phyloP scores from a whole-genome alignment of 371 early-diverging fungal species.

The Furculomyces boomerangus region DNA sequence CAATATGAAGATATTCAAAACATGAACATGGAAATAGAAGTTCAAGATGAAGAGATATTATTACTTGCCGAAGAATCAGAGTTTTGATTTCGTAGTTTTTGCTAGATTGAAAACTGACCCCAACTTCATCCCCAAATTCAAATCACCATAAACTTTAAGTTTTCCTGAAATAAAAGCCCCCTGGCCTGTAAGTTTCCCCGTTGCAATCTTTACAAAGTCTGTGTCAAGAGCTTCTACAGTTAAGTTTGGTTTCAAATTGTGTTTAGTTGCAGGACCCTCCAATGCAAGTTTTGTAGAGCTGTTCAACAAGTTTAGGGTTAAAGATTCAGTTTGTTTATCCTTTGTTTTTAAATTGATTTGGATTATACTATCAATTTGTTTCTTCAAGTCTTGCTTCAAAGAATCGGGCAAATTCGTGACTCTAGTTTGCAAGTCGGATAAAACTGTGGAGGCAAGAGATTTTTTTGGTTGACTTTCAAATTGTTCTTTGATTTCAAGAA shows the following conservation, averaged over 20 bases:
- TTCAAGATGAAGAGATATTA: neutral
- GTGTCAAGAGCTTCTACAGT: neutral
- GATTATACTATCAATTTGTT: neutral
- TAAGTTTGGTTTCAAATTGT: neutral
- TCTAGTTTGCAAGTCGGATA: too few relatives aligned
- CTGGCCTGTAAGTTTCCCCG: constrained; percentile 68
- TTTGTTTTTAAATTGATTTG: neutral
- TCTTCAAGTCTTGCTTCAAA: neutral
- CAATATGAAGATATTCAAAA: neutral
- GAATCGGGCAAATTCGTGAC: too few relatives aligned
- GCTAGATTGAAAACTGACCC: constrained; percentile 36
- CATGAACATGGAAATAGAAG: neutral
- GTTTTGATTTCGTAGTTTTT: constrained; percentile 16
- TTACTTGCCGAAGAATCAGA: constrained; percentile 7
- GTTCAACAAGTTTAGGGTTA: neutral
- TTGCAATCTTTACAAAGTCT: constrained; percentile 72
- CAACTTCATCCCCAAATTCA: constrained; percentile 69
- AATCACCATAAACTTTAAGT: constrained; percentile 77
- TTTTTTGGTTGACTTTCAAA: neutral
- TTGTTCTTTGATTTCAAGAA: constrained; percentile 7
- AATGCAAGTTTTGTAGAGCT: neutral
- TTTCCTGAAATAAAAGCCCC: constrained; percentile 78
- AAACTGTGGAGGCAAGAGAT: neutral
- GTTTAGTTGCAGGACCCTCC: neutral
- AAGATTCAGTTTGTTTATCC: neutral